A percentile compares a stretch with the other conserved stretches of the same genome.
Conservation (phyloP, 768 basidiomycete species). For the Mycena capillaripes region DNA sequence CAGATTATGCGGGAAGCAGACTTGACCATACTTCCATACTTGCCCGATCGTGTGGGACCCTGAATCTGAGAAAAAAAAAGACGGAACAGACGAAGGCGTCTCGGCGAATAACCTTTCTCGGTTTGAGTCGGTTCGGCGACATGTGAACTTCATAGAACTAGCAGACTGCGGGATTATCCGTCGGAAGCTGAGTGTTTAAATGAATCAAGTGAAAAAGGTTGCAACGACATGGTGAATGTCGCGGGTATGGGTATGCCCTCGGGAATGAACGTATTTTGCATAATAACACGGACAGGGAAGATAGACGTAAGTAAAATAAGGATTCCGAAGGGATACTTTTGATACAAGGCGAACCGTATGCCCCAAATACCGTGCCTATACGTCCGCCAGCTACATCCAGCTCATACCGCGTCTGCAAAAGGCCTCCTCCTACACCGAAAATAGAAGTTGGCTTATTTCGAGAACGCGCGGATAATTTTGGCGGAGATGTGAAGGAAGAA, state of each 20-base stretch:
- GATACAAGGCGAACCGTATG: conserved; percentile 29
- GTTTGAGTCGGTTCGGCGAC: conserved; percentile 28
- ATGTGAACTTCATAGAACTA: no score
- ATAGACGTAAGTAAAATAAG: conserved; percentile 29
- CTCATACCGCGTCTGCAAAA: conserved; percentile 7
- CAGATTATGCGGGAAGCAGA: conserved; percentile 16
- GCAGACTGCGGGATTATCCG: no score
- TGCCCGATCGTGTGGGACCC: conserved; percentile 12
- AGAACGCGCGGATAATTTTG: conserved; percentile 92
- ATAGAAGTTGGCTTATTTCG: conserved; percentile 73
- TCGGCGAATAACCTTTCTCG: background rate
- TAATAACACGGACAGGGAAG: conserved; percentile 2
- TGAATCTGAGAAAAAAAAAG: conserved; percentile 15
- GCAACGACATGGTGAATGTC: background rate
- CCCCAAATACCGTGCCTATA: conserved; percentile 15
- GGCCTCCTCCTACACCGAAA: conserved; percentile 5
- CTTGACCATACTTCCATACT: background rate
- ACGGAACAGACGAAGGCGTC: no score
- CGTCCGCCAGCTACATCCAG: background rate
- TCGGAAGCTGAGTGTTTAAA: no score
- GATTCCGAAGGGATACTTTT: conserved; percentile 36
- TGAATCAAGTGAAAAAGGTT: background rate
- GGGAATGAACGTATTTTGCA: conserved; percentile 18
- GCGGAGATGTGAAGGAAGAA: conserved; percentile 99
- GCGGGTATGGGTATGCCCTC: background rate